Base-by-base conservation (phyloP, 257 asterid genomes). In the Solanum sejunctum region DNA sequence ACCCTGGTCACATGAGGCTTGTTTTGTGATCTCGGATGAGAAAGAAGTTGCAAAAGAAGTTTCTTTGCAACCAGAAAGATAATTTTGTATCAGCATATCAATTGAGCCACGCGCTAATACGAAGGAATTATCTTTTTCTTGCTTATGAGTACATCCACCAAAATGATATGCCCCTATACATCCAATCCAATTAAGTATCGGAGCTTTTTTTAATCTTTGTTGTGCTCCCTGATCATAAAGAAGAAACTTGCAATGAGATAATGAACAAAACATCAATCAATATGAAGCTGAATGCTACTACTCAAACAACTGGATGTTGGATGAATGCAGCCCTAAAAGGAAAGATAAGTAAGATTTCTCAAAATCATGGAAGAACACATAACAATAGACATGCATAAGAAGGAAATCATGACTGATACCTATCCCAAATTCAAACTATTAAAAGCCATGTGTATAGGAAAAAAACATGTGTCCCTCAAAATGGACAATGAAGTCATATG, bases 71-170 rank as follows among this genome's bases (percentile, higher is more conserved):
- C 72, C 82, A 83, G 88, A 82, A 32, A 66, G 57, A 61, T 80
- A 82, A 51, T 75, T 58, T 63, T 75, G 80, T 28, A 78, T 88
- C 86, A 86, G 82, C 85, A 83, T 83, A 83, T 61, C 85, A 83
- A 83, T 70, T 49, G 64, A 52, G 52, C 82, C 85, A 83, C 52
- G 20, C 56, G 52, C 81, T 12, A 83, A 83, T 67, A 23, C 51
- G 58, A 47, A 83, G 32, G 39, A 32, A 12, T 39, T 83, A 66
- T 66, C 55, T 36, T 69, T 83, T 81, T 58, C 49, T 72, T 69
- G 70, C 45, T 69, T 83, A 54, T n/a, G 80, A 55, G 66, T 43
- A 54, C 78, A 83, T 69, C 67, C 63, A 83, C 83, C 83, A 52
- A 78, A 83, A 52, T 67, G 81, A 69, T 69, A 26, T 43, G 54